Evolutionary conservation across 2,329 filamentous ascomycete species (phyloP).

Genomic region (Aspergillus ochraceoroseus): DNA sequence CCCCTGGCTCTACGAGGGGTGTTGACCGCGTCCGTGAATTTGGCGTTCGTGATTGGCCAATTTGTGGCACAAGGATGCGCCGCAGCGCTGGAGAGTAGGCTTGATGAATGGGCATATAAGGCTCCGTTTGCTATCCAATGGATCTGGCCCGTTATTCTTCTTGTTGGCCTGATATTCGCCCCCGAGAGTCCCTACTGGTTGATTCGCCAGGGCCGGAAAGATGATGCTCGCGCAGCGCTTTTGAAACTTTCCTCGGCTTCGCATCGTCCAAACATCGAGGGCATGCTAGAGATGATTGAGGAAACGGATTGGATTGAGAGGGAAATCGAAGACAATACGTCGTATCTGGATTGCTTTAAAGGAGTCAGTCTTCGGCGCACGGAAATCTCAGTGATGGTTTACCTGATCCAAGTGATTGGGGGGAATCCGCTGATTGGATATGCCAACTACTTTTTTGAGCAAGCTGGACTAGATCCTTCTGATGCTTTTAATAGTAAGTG

Average conservation of each 20-base stretch:
- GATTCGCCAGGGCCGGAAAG: constrained; percentile 20
- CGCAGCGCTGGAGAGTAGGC: constrained; percentile 21
- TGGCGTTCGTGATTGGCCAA: constrained; percentile 31
- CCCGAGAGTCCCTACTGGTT: constrained; percentile 29
- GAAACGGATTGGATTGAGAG: constrained; percentile 27
- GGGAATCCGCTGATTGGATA: constrained; percentile 30
- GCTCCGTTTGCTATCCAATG: constrained; percentile 28
- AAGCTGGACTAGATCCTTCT: constrained; percentile 29
- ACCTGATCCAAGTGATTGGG: constrained; percentile 29
- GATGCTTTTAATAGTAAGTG: constrained; percentile 27
- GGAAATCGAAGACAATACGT: constrained; percentile 15
- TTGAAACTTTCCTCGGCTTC: constrained; percentile 20
- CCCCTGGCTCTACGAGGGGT: constrained; percentile 31
- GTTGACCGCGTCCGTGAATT: constrained; percentile 29
- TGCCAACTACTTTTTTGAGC: constrained; percentile 33
- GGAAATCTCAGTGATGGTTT: constrained; percentile 27
- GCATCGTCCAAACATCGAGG: constrained; percentile 16
- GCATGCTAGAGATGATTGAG: constrained; percentile 27
- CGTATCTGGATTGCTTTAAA: constrained; percentile 27
- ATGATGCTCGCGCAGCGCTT: constrained; percentile 19
- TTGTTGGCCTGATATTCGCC: constrained; percentile 21
- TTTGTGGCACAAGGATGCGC: constrained; percentile 32
- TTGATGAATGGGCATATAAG: constrained; percentile 21
- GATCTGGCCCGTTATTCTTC: constrained; percentile 23
- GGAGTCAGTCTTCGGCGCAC: constrained; percentile 28